Base-by-base conservation (phyloP, 2,329 filamentous ascomycete genomes). In the Gremmenia infestans region DNA sequence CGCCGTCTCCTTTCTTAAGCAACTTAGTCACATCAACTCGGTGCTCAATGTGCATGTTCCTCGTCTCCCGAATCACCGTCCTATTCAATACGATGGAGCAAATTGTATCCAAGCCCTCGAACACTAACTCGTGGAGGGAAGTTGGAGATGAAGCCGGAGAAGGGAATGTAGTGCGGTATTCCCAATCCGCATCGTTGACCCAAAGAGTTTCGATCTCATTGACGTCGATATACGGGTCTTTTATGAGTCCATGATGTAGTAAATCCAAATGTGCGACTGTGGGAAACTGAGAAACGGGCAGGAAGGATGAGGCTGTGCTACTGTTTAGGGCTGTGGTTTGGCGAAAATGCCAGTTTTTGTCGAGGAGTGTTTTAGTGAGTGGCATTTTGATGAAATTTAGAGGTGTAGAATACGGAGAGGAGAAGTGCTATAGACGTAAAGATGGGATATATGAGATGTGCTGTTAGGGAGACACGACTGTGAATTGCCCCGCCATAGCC, bases 261-360 rank as follows among this genome's bases (percentile, higher is more conserved):
- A 87, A 76, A 67, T 87, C 84, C 19, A 87, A 76, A 66, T 87
- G 83, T 25, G 86, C 74, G 51, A 86, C 83, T 52, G 83, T 86
- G 0, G 84, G 83, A 67, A 86, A 86, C 56, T 66, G 63, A 17
- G 65, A 54, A 2, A 64, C 62, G 2, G 63, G 60, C 4, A 64
- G 60, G 22, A 49, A 65, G 6, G 52, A 39, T n/a, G 51, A 53
- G 14, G 63, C 62, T 23, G 55, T 56, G 14, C 36, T 40, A 19
- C 55, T 53, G 39, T 58, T 60, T 17, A 61, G 50, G 8, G 28
- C 72, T 2, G 60, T 72, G 53, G 73, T 76, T 68, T 84, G 78
- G 58, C 76, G 81, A 72, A 86, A 85, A 49, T 78, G 69, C 82
- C 82, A 86, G 63, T 77, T 74, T 68, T 77, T 70, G 69, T 80